Base-by-base conservation (phyloP, 495 filamentous ascomycete genomes). In the Penicillium cataractarum region DNA sequence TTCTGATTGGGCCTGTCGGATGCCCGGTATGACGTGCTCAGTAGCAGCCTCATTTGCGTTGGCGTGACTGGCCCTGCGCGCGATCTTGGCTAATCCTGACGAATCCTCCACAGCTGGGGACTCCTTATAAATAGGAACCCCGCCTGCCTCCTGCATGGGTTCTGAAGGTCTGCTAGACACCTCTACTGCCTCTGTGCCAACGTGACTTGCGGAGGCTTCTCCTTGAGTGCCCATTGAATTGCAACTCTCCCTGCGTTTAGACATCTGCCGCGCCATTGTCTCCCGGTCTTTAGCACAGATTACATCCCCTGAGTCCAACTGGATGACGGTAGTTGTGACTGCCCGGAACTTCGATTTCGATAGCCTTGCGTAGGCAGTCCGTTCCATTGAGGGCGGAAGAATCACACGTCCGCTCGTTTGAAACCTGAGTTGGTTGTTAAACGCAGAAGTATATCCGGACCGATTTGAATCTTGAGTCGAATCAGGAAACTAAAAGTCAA, bases 201-300 rank as follows among this genome's bases (percentile, higher is more conserved):
- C 52, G n/a, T 35, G 27, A 10, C 15, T 40, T 24, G 59, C 22
- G 32, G 59, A 33, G 5, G 3, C 13, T 55, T 48, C 19, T 21
- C 4, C 24, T 39, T 27, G 13, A 9, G 2, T 22, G 17, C 4
- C 19, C 26, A 10, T 13, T 37, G 53, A 31, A 37, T 26, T n/a
- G 32, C 19, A 15, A 33, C 44, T 17, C 22, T 42, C 35, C 3
- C 21, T 37, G 2, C 26, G 26, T 42, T 33, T 49, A 8, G 53
- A 24, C 32, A 29, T 32, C 29, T 24, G 22, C 24, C 37, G 53
- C 26, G 21, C 21, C 24, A 29, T 26, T 53, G 55, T 24, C 39
- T 52, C 22, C 19, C 40, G 22, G 32, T 63, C 61, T 49, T 55
- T 64, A 5, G 37, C 49, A 21, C 29, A 31, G 8, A 64, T 64